phyloP scores from a whole-genome alignment of 352 stramenopile species.

The Phytophthora citricola region DNA sequence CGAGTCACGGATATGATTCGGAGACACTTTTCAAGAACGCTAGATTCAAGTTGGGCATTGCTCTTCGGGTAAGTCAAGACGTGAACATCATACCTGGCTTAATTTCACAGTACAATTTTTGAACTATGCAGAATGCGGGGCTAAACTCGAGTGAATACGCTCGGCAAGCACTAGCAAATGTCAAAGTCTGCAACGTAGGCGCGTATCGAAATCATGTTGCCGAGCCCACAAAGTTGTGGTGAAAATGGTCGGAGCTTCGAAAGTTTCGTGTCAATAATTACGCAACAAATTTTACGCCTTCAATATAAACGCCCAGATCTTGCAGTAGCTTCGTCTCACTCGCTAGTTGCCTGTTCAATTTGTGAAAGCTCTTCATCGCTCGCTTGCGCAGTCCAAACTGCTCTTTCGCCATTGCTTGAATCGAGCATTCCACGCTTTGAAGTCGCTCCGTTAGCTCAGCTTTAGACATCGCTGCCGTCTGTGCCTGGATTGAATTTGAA shows the following conservation, averaged over 20 bases:
- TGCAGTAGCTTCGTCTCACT: slow-evolving; percentile 43
- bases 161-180: slow-evolving; percentile 63
- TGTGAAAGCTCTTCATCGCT: slow-evolving; percentile 60
- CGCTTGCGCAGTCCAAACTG: slow-evolving; percentile 59
- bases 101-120: not conserved
- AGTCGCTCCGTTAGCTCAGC: slow-evolving; percentile 53
- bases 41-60: slow-evolving; percentile 80
- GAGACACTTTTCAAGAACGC: slow-evolving; percentile 84
- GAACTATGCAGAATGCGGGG: slow-evolving; percentile 53
- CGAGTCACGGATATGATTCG: slow-evolving; percentile 76
- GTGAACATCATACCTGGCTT: not conserved
- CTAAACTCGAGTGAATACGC: slow-evolving; percentile 74
- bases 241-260: too few relatives aligned
- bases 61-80: slow-evolving; percentile 51
- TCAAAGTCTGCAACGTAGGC: slow-evolving; percentile 75
- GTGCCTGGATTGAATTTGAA: slow-evolving; percentile 43
- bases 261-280: slow-evolving; percentile 3
- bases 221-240: slow-evolving; percentile 72
- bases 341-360: slow-evolving; percentile 50
- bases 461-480: slow-evolving; percentile 54
- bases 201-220: slow-evolving; percentile 72
- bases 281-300: slow-evolving; percentile 1
- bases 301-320: slow-evolving; percentile 26
- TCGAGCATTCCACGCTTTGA: slow-evolving; percentile 43
- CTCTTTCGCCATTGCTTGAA: slow-evolving; percentile 50